Base-by-base conservation (phyloP, 2,329 filamentous ascomycete genomes). In the Botrytis aclada region DNA sequence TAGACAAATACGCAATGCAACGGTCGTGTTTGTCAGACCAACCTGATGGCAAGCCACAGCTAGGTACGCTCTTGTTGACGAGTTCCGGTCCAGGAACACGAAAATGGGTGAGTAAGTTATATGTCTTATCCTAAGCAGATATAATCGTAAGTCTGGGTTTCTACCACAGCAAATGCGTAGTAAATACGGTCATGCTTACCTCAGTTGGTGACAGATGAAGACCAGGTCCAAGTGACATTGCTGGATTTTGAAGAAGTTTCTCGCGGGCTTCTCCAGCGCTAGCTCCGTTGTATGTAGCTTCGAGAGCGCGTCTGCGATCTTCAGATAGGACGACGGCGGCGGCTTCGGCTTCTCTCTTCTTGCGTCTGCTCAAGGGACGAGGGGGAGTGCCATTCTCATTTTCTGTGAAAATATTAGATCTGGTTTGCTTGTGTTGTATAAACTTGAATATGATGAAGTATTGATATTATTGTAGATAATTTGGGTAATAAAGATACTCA, bases 11-110 rank as follows among this genome's bases (percentile, higher is more conserved):
- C 20, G 72, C 72, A 29, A 73, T 73, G 39, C 70, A 73, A 20
- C 72, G 69, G 37, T 73, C 72, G 29, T 73, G 72, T 16, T 71
- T 73, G 14, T 71, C n/a, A 8, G 58, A 60, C 72, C 72, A 73
- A 18, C 56, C 60, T 45, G 43, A 22, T n/a, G 72, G 72, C 43
- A 73, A 61, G 29, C 67, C 69, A 39, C 72, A 73, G 25, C 72
- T 73, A 1, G 72, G 72, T 4, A 70, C 51, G 25, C 47, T 71
- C 39, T 72, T 72, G 29, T 62, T 70, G 18, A 72, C 71, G 39
- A 72, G 70, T 34, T 72, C 70, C 5, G 70, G 70, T 25, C 70
- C 70, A 60, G 63, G 70, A 51, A 47, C 25, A 22, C 63, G 63
- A 22, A 39, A 72, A 32, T 72, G 32, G 9, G 70, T 72, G 18